These are phyloP conservation scores for Arthrobotrys sinensis DNA, from an alignment of 2,329 filamentous ascomycete species.

Conservation along the genomic window DNA sequence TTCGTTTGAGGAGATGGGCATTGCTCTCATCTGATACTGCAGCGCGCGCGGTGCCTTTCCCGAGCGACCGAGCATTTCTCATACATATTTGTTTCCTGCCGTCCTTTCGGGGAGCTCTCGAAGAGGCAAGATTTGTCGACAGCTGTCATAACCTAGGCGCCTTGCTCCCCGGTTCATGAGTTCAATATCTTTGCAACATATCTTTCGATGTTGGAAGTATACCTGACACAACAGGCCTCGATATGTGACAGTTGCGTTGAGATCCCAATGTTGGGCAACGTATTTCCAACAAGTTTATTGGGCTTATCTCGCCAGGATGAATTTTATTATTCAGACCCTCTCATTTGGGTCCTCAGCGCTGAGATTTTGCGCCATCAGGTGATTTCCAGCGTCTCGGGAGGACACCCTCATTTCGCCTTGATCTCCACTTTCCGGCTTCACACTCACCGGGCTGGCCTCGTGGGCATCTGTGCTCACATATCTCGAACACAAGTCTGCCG, in stretches of 20 bases:
- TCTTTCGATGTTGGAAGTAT: slow-evolving; percentile 2
- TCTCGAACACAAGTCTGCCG: slow-evolving; percentile 30
- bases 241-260: background rate
- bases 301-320: slow-evolving; percentile 1
- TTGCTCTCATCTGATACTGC: slow-evolving; percentile 7
- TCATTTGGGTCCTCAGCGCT: slow-evolving; percentile 34
- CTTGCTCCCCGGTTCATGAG: background rate
- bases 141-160: slow-evolving; percentile 1
- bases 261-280: background rate
- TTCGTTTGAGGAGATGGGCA: slow-evolving; percentile 1
- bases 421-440: slow-evolving; percentile 43
- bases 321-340: slow-evolving; percentile 9
- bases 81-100: background rate
- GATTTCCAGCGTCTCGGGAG: slow-evolving; percentile 60
- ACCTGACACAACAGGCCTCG: background rate
- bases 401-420: slow-evolving; percentile 58
- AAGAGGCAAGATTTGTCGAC: slow-evolving; percentile 4
- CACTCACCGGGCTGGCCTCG: slow-evolving; percentile 35
- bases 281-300: slow-evolving; percentile 8
- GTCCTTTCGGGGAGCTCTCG: background rate
- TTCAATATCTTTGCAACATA: slow-evolving; percentile 17
- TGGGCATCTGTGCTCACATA: slow-evolving; percentile 42
- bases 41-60: background rate
- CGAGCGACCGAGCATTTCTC: background rate
- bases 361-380: slow-evolving; percentile 60